These are phyloP conservation scores for Bondarzewia mesenterica DNA, from an alignment of 1,284 basidiomycete genomes.

Conservation along the genomic window DNA sequence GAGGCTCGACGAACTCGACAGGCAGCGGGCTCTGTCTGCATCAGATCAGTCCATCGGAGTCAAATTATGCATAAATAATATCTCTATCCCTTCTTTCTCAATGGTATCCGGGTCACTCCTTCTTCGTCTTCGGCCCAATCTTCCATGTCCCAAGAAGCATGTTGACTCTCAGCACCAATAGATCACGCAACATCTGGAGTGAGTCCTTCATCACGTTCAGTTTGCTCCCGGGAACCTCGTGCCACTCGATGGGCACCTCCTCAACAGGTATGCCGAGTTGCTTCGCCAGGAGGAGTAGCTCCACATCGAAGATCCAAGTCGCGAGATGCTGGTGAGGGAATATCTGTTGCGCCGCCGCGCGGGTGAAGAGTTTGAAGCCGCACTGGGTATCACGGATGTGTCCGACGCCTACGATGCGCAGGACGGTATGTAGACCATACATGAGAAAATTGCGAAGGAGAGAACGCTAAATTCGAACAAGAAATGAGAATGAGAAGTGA, in stretches of 20 bases:
- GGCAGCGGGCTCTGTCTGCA: too few relatives aligned
- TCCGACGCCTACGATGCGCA: conserved; percentile 77
- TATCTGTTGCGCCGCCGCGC: conserved; percentile 67
- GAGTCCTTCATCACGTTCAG: conserved; percentile 79
- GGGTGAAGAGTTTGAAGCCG: conserved; percentile 91
- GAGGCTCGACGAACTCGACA: too few relatives aligned
- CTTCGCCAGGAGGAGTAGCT: conserved; percentile 85
- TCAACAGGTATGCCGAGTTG: conserved; percentile 65
- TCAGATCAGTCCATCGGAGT: too few relatives aligned
- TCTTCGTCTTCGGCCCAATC: background rate
- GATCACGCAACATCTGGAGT: conserved; percentile 82
- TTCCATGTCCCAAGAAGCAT: conserved; percentile 68
- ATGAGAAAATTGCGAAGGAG: conserved; percentile 85
- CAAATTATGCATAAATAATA: too few relatives aligned
- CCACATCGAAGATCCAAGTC: conserved; percentile 95
- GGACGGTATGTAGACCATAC: conserved; percentile 83
- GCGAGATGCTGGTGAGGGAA: conserved; percentile 80
- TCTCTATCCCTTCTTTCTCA: too few relatives aligned
- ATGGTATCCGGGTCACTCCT: too few relatives aligned
- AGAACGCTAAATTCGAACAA: conserved; percentile 52
- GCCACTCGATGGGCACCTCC: conserved; percentile 88
- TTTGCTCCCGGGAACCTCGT: conserved; percentile 89
- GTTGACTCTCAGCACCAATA: conserved; percentile 79
- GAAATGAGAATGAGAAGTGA: background rate
- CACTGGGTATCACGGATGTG: conserved; percentile 93